Conservation (phyloP, 768 basidiomycete genomes). For the Trametopsis cervina region DNA sequence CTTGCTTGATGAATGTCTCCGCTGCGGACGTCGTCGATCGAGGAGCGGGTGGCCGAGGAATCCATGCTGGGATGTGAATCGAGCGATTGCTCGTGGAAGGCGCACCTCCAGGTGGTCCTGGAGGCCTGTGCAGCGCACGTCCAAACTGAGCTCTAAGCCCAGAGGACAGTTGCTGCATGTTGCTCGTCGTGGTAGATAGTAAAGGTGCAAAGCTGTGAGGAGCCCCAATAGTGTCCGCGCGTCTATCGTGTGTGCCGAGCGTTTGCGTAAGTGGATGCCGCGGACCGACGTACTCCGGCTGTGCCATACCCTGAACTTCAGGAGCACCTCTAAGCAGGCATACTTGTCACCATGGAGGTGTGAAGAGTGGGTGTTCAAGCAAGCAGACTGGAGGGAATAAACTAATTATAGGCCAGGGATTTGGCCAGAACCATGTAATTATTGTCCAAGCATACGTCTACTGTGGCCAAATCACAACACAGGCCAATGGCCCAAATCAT, state of each 20-base stretch:
- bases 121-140: background rate
- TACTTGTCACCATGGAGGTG: no score
- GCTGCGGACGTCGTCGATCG: conserved; percentile 27
- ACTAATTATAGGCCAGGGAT: no score
- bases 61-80: conserved; percentile 34
- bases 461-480: no score
- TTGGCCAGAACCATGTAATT: no score
- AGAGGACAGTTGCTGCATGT: background rate
- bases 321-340: no score
- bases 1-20: conserved; percentile 43
- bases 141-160: background rate
- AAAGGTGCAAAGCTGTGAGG: background rate
- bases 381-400: no score
- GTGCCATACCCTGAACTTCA: no score
- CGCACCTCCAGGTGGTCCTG: background rate
- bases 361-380: no score
- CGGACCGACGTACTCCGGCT: background rate
- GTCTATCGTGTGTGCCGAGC: no score
- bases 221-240: background rate
- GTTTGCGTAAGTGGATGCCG: background rate
- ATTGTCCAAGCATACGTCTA: no score
- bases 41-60: conserved; percentile 25
- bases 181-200: background rate
- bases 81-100: conserved; percentile 26
- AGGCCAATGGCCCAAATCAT: no score